A percentile compares a stretch with the other conserved stretches of the same genome.
phyloP scores from a whole-genome alignment of 2,329 filamentous ascomycete species.

The Dothistroma pini region DNA sequence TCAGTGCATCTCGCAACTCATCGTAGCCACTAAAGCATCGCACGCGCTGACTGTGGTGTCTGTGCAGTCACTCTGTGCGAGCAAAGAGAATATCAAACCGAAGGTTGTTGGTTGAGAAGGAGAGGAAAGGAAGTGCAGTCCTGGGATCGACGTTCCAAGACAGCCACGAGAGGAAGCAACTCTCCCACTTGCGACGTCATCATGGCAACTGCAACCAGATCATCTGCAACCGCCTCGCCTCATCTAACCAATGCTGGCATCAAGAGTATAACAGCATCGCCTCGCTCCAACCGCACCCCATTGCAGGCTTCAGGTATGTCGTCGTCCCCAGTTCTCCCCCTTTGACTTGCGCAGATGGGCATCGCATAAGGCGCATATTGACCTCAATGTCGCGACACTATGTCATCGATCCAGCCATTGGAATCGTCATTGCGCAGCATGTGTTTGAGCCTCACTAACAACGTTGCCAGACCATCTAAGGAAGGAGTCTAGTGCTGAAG shows the following conservation, averaged over 20 bases:
- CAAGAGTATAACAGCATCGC: slow-evolving; percentile 29
- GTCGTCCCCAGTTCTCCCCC: slow-evolving; percentile 4
- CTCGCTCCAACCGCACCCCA: slow-evolving; percentile 24
- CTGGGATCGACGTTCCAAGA: not conserved
- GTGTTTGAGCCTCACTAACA: slow-evolving; percentile 11
- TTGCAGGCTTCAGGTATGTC: slow-evolving; percentile 28
- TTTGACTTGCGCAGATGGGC: not conserved
- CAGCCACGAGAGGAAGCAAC: slow-evolving; percentile 3
- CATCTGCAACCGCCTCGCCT: slow-evolving; percentile 28
- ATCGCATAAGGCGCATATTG: not conserved
- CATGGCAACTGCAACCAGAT: slow-evolving; percentile 24
- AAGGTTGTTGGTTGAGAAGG: not conserved
- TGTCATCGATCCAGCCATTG: not conserved
- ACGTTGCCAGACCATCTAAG: slow-evolving; percentile 17
- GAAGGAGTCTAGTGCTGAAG: slow-evolving; percentile 15
- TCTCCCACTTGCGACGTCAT: slow-evolving; percentile 9
- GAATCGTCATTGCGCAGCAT: not conserved
- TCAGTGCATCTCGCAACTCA: not conserved
- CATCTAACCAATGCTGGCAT: slow-evolving; percentile 22
- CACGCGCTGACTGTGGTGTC: not conserved
- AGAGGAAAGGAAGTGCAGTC: not conserved
- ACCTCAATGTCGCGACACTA: not conserved
- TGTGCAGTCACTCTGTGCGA: not conserved
- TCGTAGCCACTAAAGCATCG: not conserved
- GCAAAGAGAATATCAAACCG: not conserved